These are phyloP conservation scores for Persicaria tinctoria DNA, from an alignment of 148 eudicot genomes.

Conservation along the genomic window DNA sequence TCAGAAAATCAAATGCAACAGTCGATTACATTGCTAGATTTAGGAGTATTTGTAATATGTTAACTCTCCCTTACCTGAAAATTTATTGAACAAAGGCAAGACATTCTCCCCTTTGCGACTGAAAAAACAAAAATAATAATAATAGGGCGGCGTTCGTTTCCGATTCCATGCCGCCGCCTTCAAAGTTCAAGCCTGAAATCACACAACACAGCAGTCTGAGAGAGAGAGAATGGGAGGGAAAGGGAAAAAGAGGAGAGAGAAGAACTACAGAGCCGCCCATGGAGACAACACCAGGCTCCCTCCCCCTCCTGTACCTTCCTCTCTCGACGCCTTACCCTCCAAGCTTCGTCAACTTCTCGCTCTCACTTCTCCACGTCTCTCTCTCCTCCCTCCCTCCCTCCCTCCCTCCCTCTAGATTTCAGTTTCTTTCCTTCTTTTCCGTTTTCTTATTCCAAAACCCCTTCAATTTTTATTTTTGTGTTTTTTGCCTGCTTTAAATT, in stretches of 20 bases:
- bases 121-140: no score
- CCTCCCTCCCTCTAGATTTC: background rate
- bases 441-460: background rate
- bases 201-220: constrained; percentile 1
- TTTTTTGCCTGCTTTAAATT: no score
- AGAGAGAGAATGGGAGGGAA: constrained; percentile 60
- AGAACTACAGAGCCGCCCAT: constrained; percentile 77
- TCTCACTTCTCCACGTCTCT: constrained; percentile 12
- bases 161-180: background rate
- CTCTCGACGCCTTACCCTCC: constrained; percentile 60
- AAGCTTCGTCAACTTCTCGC: constrained; percentile 68
- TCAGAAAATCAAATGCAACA: no score
- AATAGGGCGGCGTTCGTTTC: background rate
- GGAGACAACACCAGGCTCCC: constrained; percentile 57
- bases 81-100: no score
- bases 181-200: background rate
- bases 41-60: no score
- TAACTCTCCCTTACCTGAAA: no score
- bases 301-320: constrained; percentile 63
- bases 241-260: constrained; percentile 68
- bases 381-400: background rate
- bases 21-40: no score
- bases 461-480: background rate
- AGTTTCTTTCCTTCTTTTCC: background rate
- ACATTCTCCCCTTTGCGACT: no score